phyloP scores from a whole-genome alignment of 495 filamentous ascomycete species.

The Aspergillus olivimuriae region DNA sequence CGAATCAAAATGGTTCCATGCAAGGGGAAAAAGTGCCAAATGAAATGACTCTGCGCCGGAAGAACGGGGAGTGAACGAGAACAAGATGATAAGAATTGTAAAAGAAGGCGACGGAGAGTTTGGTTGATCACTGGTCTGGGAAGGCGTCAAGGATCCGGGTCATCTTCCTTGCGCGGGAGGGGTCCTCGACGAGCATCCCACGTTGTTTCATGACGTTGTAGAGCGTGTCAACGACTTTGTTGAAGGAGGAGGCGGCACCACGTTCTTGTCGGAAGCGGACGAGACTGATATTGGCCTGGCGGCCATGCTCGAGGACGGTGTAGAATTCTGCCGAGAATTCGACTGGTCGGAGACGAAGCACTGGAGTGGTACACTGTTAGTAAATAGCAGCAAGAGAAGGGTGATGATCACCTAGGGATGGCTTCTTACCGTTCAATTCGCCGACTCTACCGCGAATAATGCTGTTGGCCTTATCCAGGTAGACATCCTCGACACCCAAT shows the following conservation, averaged over 20 bases:
- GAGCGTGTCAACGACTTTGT: conserved; percentile 72
- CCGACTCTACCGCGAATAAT: conserved; percentile 71
- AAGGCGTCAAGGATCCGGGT: conserved; percentile 26
- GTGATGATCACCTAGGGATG: conserved; percentile 1
- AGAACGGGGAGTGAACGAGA: neutral
- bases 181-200: conserved; percentile 62
- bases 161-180: conserved; percentile 59
- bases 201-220: conserved; percentile 50
- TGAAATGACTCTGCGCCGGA: neutral
- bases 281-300: conserved; percentile 61
- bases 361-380: conserved; percentile 28
- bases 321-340: conserved; percentile 78
- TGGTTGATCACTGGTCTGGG: conserved; percentile 13
- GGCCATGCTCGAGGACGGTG: conserved; percentile 73
- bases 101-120: neutral
- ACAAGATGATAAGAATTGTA: neutral
- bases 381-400: neutral
- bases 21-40: too few species aligned
- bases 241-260: conserved; percentile 80
- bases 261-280: conserved; percentile 81
- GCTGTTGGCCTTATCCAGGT: conserved; percentile 64
- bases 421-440: conserved; percentile 64
- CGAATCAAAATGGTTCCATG: too few species aligned
- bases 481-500: conserved; percentile 71
- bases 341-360: conserved; percentile 68